Evolutionary conservation across 2,329 filamentous ascomycete species (phyloP), one percentile per base, ranked within the genome.

Genomic region (Biscogniauxia sp.): DNA sequence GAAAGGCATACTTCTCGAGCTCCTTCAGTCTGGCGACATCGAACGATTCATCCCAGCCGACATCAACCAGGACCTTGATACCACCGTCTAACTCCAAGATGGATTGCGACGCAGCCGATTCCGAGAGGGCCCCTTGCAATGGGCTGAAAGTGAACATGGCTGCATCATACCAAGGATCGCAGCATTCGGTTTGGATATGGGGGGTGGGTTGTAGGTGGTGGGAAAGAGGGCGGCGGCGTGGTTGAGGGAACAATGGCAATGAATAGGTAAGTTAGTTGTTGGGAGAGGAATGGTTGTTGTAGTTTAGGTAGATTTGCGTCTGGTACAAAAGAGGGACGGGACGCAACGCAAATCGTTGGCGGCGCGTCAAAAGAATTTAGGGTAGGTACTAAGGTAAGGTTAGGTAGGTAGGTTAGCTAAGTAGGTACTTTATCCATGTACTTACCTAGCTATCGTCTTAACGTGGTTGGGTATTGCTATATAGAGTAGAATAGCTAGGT

Each of bases 141-240:
- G 95, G 88, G 72, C 91, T 96, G 78, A 98, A 97, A 67, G 90
- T 96, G 82, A 99, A 98, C 95, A 99, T 99, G 70, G 66, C 78
- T 73, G 69, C 64, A 68, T 67, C 56, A 63, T 66, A 64, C 45
- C 60, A 59, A 25, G 19, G 54, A 53, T 41, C 28, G 63, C 64
- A 66, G 68, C 66, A 64, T 57, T 55, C n/a, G 37, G 17, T 49
- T 8, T 9, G 26, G 53, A 23, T 26, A 15, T 26, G 11, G 59
- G 55, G 54, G 55, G 8, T 1, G 13, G 52, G 25, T 57, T 26
- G 37, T 13, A 13, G 11, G 3, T 8, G 28, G 9, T 45, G 5
- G 2, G 37, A 45, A n/a, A n/a, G 15, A 15, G 37, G 37, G 17
- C 37, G 37, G 37, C 11, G 37, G 15, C 11, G 37, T 45, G 37